Base-by-base conservation (phyloP, 352 stramenopile genomes). In the Phytophthora foliorum region DNA sequence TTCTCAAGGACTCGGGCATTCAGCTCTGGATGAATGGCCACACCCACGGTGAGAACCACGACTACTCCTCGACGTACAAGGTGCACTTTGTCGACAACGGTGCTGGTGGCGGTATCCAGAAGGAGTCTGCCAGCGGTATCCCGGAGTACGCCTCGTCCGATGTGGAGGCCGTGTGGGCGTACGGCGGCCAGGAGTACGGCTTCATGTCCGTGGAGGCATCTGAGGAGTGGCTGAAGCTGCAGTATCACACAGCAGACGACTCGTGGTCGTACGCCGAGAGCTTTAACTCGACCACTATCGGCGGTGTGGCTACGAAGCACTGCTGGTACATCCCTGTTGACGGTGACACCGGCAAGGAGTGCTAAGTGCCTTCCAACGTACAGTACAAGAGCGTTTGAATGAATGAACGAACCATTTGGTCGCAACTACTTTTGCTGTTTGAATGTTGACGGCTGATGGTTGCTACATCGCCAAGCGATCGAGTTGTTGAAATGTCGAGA, bases 41-140 rank as follows among this genome's bases (percentile, higher is more conserved):
- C 75, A 88, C 82, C 0, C 82, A 90, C 72, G 82, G 79, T 42
- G 79, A 88, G 58, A 90, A 90, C 63, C 82, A 90, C 64, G 83
- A 92, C 50, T 80, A 86, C 58, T 74, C 71, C 13, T 67, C 74
- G 17, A 66, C 58, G 11, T 67, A 89, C 48, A 76, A 75, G 39
- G 84, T 84, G 2, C 84, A 93, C 57, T 93, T 93, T 49, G 73
- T 93, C 13, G 82, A 91, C 67, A 93, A 93, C 32, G 84, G 84
- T n/a, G 84, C 82, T 25, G 84, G 82, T 44, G 84, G 84, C 10
- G 84, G 84, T 60, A 93, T 93, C 49, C 78, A 90, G 67, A 90
- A 84, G 60, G 78, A 89, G 42, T 92, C 86, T 57, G 75, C 84
- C 2, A 89, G 81, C 36, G 84, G 82, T 36, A 90, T 92, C 29